These are phyloP conservation scores for Leucogyrophana mollusca DNA, from an alignment of 768 basidiomycete species.

Conservation along the genomic window DNA sequence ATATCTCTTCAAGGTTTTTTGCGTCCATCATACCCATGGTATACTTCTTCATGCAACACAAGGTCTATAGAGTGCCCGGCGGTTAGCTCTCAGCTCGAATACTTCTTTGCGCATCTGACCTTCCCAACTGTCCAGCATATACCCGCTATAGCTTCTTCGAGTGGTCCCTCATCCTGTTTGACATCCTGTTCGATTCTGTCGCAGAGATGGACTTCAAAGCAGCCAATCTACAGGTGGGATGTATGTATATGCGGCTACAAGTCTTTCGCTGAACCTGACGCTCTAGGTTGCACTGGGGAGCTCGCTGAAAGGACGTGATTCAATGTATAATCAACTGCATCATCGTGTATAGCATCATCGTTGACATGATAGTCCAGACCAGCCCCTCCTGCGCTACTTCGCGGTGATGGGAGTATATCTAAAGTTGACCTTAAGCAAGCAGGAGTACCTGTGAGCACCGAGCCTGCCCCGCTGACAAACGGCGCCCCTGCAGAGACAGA, in stretches of 20 bases:
- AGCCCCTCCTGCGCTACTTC: constrained; percentile 1
- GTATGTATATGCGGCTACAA: background rate
- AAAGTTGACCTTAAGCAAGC: background rate
- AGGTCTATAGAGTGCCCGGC: constrained; percentile 74
- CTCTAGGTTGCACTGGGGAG: constrained; percentile 25
- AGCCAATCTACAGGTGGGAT: constrained; percentile 50
- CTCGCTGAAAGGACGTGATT: constrained; percentile 26
- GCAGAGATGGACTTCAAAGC: constrained; percentile 57
- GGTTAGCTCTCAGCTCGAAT: constrained; percentile 40
- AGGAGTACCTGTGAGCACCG: too few relatives aligned
- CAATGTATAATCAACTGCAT: constrained; percentile 47
- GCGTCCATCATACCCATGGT: constrained; percentile 66
- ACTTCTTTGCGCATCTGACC: background rate
- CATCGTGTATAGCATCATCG: constrained; percentile 30
- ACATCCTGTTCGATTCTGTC: constrained; percentile 73
- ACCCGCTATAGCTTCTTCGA: constrained; percentile 85
- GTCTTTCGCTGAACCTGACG: too few relatives aligned
- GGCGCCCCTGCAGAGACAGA: too few relatives aligned
- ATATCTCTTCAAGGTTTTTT: constrained; percentile 57
- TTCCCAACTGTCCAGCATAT: constrained; percentile 56
- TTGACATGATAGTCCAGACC: constrained; percentile 24
- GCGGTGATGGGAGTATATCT: background rate
- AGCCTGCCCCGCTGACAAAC: too few relatives aligned
- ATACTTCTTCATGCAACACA: constrained; percentile 86
- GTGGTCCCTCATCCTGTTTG: constrained; percentile 78